These are phyloP conservation scores for Emericellopsis cladophorae DNA, from an alignment of 2,329 filamentous ascomycete species.

Conservation along the genomic window DNA sequence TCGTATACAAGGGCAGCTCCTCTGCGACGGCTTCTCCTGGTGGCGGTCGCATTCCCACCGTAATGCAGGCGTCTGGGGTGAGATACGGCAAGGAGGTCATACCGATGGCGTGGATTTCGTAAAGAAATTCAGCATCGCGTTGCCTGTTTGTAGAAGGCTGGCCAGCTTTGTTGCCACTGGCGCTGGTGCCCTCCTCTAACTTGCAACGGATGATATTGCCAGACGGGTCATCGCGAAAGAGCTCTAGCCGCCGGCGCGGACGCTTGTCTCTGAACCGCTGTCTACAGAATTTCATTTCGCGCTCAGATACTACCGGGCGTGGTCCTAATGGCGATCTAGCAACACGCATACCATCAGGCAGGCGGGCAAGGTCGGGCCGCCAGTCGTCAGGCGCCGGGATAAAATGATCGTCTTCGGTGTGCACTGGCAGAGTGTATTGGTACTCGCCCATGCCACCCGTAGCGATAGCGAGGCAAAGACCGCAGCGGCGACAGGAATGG, in stretches of 20 bases:
- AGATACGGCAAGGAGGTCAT: no score
- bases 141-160: no score
- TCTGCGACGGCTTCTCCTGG: not conserved
- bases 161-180: no score
- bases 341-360: constrained; percentile 4
- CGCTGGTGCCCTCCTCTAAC: not conserved
- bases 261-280: not conserved
- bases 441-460: constrained; percentile 3
- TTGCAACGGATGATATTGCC: constrained; percentile 1
- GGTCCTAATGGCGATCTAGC: constrained; percentile 3
- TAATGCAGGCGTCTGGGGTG: constrained; percentile 1
- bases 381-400: constrained; percentile 4
- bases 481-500: constrained; percentile 5
- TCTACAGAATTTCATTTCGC: constrained; percentile 3
- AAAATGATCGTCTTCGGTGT: constrained; percentile 1
- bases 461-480: constrained; percentile 5
- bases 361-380: constrained; percentile 5
- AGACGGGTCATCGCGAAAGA: not conserved
- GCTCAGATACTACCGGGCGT: constrained; percentile 2
- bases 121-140: not conserved
- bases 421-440: constrained; percentile 3
- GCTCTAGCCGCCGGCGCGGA: not conserved
- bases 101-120: no score
- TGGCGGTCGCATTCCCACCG: constrained; percentile 2
- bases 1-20: not conserved